These are phyloP conservation scores for Meredithiella fracta DNA, from an alignment of 2,329 filamentous ascomycete species.

Conservation along the genomic window DNA sequence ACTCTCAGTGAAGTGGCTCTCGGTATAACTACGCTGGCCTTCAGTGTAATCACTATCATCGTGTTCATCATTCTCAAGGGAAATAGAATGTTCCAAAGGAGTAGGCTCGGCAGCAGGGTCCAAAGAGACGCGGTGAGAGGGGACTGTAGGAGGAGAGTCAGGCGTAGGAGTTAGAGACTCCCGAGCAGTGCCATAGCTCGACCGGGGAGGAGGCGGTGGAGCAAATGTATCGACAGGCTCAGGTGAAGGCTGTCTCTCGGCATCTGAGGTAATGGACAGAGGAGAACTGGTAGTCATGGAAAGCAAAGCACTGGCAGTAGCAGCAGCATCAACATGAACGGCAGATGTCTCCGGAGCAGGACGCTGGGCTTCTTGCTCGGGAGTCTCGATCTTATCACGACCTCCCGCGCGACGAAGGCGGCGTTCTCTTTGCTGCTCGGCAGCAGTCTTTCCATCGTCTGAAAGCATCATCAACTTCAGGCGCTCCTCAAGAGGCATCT, in stretches of 20 bases:
- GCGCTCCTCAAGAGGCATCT: conserved; percentile 73
- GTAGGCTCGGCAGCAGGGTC: not conserved
- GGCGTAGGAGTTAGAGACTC: conserved; percentile 13
- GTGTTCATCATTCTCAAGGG: not conserved
- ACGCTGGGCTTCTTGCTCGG: conserved; percentile 11
- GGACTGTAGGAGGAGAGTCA: not conserved
- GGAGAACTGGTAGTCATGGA: conserved; percentile 5
- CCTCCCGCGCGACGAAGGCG: conserved; percentile 47
- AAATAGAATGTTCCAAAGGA: conserved; percentile 3
- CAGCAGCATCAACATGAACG: conserved; percentile 6
- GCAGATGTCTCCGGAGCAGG: conserved; percentile 4
- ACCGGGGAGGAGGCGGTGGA: conserved; percentile 7
- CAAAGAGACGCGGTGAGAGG: not conserved
- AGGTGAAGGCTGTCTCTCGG: conserved; percentile 23
- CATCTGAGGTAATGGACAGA: conserved; percentile 20
- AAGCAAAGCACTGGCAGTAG: conserved; percentile 1
- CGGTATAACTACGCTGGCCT: not conserved
- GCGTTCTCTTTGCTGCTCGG: conserved; percentile 50
- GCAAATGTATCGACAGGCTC: conserved; percentile 5
- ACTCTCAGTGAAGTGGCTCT: not conserved
- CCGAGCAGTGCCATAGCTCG: conserved; percentile 8
- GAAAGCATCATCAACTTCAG: conserved; percentile 80
- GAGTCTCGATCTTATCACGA: conserved; percentile 25
- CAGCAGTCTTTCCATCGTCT: conserved; percentile 45
- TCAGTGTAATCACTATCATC: conserved; percentile 4